phyloP scores from a whole-genome alignment of 768 basidiomycete species.

The Leccinum arenicola region DNA sequence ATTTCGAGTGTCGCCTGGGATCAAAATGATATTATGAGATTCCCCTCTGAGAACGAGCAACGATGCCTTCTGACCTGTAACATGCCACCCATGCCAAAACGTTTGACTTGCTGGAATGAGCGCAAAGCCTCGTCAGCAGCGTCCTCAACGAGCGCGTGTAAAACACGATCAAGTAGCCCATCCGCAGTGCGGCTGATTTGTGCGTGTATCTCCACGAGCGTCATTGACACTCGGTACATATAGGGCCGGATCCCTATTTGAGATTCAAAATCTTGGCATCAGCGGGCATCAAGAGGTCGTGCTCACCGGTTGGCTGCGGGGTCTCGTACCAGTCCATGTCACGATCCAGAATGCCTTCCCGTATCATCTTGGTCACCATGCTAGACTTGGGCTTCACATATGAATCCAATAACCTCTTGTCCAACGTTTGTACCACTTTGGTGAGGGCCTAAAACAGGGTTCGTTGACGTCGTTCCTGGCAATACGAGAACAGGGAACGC shows the following conservation, averaged over 20 bases:
- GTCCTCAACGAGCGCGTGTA: constrained; percentile 78
- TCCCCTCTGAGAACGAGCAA: not conserved
- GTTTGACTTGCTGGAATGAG: constrained; percentile 84
- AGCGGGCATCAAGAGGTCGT: not conserved
- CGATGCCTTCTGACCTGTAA: constrained; percentile 63
- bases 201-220: constrained; percentile 88
- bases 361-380: constrained; percentile 63
- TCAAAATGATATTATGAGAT: not conserved
- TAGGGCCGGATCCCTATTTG: constrained; percentile 86
- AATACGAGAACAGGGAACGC: constrained; percentile 9
- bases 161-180: constrained; percentile 74
- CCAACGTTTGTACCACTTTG: constrained; percentile 78
- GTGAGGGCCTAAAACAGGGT: constrained; percentile 53
- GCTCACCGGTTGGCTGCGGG: constrained; percentile 82
- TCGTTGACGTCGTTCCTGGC: not conserved
- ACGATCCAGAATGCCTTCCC: constrained; percentile 73
- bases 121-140: constrained; percentile 79
- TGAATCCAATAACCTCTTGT: constrained; percentile 85
- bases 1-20: constrained; percentile 94
- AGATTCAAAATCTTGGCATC: not conserved
- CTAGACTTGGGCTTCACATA: constrained; percentile 82
- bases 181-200: constrained; percentile 83
- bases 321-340: constrained; percentile 95
- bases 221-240: constrained; percentile 86
- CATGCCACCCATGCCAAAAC: constrained; percentile 99